Evolutionary conservation across 495 filamentous ascomycete genomes (phyloP).

Genomic region (Podospora tetraspora): DNA sequence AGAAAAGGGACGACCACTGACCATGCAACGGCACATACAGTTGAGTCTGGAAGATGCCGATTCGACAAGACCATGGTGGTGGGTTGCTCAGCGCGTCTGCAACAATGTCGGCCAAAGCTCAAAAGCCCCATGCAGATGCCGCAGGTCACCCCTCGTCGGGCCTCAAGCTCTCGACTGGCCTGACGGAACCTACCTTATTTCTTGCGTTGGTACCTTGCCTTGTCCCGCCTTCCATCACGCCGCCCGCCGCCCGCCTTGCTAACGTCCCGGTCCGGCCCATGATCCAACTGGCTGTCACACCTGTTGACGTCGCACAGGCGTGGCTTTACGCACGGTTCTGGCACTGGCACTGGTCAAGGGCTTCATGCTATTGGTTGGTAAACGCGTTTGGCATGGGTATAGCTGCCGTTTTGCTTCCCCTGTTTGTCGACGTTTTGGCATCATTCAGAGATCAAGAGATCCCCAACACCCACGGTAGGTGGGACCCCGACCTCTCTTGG

Average conservation of each 20-base stretch:
- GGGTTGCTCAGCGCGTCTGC: background rate
- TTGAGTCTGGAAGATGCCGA: background rate
- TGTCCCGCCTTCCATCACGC: background rate
- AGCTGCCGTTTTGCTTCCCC: background rate
- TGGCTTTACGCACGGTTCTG: background rate
- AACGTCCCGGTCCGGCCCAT: background rate
- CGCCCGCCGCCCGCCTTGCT: background rate
- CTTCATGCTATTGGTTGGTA: background rate
- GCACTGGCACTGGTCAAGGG: background rate
- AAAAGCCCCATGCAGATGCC: background rate
- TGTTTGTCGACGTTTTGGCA: background rate
- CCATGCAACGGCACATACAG: background rate
- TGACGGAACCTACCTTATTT: background rate
- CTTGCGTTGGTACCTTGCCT: background rate
- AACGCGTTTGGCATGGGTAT: background rate
- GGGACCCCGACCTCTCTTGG: background rate
- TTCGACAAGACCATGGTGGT: background rate
- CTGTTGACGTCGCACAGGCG: constrained; percentile 1
- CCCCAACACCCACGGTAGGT: no score
- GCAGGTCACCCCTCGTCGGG: background rate
- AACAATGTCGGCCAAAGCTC: background rate
- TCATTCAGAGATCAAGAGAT: background rate
- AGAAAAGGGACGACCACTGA: constrained; percentile 2
- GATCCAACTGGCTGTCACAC: background rate
- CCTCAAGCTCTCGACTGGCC: background rate